Evolutionary conservation across 2,329 filamentous ascomycete genomes (phyloP).

Genomic region (Fusarium caatingaense): DNA sequence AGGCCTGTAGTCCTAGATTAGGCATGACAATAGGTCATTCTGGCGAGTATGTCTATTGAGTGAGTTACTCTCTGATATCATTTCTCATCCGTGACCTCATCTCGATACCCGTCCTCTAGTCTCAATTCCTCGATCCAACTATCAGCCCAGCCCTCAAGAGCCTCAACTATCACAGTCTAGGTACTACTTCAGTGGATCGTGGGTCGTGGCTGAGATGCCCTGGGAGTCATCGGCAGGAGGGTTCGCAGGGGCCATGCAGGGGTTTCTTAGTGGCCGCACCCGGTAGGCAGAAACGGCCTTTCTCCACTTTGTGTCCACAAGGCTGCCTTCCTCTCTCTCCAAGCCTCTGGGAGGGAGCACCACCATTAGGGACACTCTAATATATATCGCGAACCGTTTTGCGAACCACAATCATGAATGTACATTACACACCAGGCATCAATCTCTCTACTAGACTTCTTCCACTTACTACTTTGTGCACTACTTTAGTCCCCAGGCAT

Average conservation of each 20-base stretch:
- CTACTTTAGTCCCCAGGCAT: slow-evolving; percentile 38
- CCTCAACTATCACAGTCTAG: slow-evolving; percentile 4
- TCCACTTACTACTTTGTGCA: slow-evolving; percentile 24
- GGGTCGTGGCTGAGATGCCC: slow-evolving; percentile 32
- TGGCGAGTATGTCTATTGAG: too few relatives aligned
- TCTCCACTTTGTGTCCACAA: slow-evolving; percentile 23
- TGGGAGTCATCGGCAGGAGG: slow-evolving; percentile 44
- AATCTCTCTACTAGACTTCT: slow-evolving; percentile 22
- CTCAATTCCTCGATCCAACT: slow-evolving; percentile 11
- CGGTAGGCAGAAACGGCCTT: slow-evolving; percentile 46
- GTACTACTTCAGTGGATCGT: background rate
- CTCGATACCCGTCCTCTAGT: slow-evolving; percentile 32
- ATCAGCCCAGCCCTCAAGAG: background rate
- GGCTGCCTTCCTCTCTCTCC: slow-evolving; percentile 29
- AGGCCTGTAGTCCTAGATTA: slow-evolving; percentile 35
- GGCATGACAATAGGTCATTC: background rate
- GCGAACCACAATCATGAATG: slow-evolving; percentile 9
- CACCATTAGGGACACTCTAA: slow-evolving; percentile 4
- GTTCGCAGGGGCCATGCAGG: slow-evolving; percentile 19
- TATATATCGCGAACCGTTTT: slow-evolving; percentile 42
- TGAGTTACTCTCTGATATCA: background rate
- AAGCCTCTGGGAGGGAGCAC: slow-evolving; percentile 41
- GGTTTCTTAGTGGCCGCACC: slow-evolving; percentile 29
- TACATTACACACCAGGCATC: slow-evolving; percentile 37
- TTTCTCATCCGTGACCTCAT: slow-evolving; percentile 24